Conservation (phyloP, 495 filamentous ascomycete species). For the Hypoxylon lienhwacheense region DNA sequence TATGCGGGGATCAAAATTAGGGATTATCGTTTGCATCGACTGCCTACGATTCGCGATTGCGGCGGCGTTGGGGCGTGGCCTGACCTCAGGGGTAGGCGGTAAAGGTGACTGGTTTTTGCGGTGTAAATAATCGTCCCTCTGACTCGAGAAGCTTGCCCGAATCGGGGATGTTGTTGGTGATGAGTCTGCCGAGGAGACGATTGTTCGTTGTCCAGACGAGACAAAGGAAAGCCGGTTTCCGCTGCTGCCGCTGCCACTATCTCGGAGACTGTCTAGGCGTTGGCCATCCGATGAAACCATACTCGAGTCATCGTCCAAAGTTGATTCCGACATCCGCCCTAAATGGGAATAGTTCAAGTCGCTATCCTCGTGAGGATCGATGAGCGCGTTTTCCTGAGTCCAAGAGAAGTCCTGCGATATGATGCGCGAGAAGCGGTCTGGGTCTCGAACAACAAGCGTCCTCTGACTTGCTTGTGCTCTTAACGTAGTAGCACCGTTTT, state of each 20-base stretch:
- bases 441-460: constrained; percentile 56
- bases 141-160: constrained; percentile 48
- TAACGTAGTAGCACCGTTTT: constrained; percentile 42
- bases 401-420: constrained; percentile 42
- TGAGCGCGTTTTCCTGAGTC: constrained; percentile 30
- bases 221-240: constrained; percentile 63
- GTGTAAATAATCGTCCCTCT: constrained; percentile 41
- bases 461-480: constrained; percentile 54
- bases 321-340: constrained; percentile 22
- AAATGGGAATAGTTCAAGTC: constrained; percentile 13
- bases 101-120: constrained; percentile 16
- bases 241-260: constrained; percentile 42
- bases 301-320: constrained; percentile 50
- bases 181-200: constrained; percentile 57
- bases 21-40: constrained; percentile 55
- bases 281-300: constrained; percentile 52
- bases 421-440: constrained; percentile 45
- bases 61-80: constrained; percentile 53
- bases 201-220: constrained; percentile 61
- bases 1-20: constrained; percentile 43
- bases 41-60: constrained; percentile 56
- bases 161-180: constrained; percentile 55
- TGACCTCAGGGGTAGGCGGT: constrained; percentile 37
- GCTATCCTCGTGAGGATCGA: constrained; percentile 26
- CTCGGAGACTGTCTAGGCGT: constrained; percentile 53